phyloP scores from a whole-genome alignment of 2,329 filamentous ascomycete species.

The Corniculantispora saksenae region DNA sequence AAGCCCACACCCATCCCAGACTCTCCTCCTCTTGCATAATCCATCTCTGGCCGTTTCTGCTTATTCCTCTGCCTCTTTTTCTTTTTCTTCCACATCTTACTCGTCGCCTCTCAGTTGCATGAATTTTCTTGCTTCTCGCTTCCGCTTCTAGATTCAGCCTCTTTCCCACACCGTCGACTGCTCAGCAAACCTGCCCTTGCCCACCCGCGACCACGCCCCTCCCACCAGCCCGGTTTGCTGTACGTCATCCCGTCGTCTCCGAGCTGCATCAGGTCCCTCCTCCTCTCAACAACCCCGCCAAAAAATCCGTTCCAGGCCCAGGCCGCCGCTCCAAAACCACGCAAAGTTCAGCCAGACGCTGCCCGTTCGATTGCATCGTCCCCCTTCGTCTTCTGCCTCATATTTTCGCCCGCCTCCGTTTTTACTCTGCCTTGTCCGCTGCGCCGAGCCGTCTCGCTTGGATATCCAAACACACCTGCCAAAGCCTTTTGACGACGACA shows the following conservation, averaged over 20 bases:
- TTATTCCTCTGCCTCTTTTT: not conserved
- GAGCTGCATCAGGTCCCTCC: slow-evolving; percentile 4
- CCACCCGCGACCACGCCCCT: not conserved
- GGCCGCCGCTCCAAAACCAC: slow-evolving; percentile 16
- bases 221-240: not conserved
- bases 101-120: no score
- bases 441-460: no score
- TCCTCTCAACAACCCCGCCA: slow-evolving; percentile 14
- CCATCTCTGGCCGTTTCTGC: no score
- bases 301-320: slow-evolving; percentile 11
- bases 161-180: not conserved
- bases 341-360: slow-evolving; percentile 4
- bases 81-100: not conserved
- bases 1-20: not conserved
- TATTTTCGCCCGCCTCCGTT: not conserved
- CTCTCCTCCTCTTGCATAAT: no score
- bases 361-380: not conserved
- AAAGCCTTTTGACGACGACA: no score
- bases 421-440: not conserved
- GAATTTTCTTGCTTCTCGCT: not conserved
- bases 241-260: slow-evolving; percentile 18
- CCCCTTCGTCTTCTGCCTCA: not conserved
- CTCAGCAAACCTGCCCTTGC: no score
- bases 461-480: no score
- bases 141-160: not conserved